A percentile compares a stretch with the other conserved stretches of the same genome.
Conservation (phyloP, 306 rosid species). For the Phaseolus lunatus region DNA sequence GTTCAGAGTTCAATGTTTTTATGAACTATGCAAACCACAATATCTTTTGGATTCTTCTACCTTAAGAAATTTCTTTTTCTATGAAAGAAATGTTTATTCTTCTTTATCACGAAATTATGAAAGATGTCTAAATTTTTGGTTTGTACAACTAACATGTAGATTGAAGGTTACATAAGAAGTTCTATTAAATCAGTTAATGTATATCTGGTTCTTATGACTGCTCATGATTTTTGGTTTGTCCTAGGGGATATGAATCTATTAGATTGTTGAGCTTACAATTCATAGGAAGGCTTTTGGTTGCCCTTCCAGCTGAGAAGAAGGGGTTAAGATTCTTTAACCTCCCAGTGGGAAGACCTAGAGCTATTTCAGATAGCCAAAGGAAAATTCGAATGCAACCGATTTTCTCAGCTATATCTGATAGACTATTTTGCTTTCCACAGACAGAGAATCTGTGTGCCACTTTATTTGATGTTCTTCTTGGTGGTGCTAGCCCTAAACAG, state of each 20-base stretch:
- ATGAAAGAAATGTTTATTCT: neutral
- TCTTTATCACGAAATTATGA: neutral
- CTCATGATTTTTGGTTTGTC: conserved; percentile 36
- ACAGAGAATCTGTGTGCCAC: conserved; percentile 91
- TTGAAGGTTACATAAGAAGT: conserved; percentile 22
- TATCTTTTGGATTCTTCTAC: neutral
- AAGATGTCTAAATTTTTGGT: neutral
- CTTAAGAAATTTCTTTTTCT: neutral
- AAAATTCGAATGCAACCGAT: conserved; percentile 77
- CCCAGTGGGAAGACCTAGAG: conserved; percentile 72
- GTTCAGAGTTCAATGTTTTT: neutral
- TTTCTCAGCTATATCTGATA: conserved; percentile 81
- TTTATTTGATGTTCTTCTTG: conserved; percentile 96
- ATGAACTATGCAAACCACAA: neutral
- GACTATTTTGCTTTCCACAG: conserved; percentile 89
- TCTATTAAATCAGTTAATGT: conserved; percentile 20
- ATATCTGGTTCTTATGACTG: conserved; percentile 34
- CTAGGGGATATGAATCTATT: conserved; percentile 86
- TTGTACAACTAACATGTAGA: conserved; percentile 1
- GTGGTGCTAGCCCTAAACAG: conserved; percentile 99
- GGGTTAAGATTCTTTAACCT: conserved; percentile 89
- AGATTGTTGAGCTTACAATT: conserved; percentile 94
- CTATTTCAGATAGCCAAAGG: conserved; percentile 66
- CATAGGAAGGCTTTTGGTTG: conserved; percentile 93
- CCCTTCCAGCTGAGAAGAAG: conserved; percentile 90